A percentile compares a stretch with the other conserved stretches of the same genome.
Evolutionary conservation across 2,329 filamentous ascomycete genomes (phyloP).

Genomic region (Botrytis squamosa): DNA sequence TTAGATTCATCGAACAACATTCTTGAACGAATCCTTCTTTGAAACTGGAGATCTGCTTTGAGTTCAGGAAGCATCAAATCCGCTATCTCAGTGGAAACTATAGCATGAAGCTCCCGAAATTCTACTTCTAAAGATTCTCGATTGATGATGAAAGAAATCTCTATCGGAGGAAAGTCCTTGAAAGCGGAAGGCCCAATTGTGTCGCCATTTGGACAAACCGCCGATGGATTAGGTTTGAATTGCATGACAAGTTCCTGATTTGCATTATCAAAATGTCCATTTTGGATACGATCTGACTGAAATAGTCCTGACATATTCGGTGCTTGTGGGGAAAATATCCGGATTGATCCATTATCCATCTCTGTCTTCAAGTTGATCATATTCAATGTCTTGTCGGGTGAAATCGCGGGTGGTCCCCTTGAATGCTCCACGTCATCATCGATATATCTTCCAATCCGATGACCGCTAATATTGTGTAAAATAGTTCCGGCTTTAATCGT

Average conservation of each 20-base stretch:
- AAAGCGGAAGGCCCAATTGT: slow-evolving; percentile 28
- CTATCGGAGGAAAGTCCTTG: slow-evolving; percentile 35
- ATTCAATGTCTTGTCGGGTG: not conserved
- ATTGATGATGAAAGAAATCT: slow-evolving; percentile 35
- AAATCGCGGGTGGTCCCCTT: not conserved
- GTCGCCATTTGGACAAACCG: slow-evolving; percentile 9
- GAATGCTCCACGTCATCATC: not conserved
- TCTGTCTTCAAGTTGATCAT: not conserved
- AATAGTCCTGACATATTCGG: slow-evolving; percentile 32
- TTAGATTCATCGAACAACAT: slow-evolving; percentile 19
- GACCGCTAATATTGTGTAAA: slow-evolving; percentile 10
- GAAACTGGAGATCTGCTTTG: slow-evolving; percentile 37
- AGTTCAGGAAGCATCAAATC: slow-evolving; percentile 39
- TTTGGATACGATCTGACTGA: not conserved
- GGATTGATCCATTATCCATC: not conserved
- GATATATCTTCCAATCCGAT: not conserved
- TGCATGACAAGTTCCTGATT: slow-evolving; percentile 28
- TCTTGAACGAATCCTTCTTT: slow-evolving; percentile 30
- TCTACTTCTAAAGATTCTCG: slow-evolving; percentile 21
- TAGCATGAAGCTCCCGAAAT: slow-evolving; percentile 30
- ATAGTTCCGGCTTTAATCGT: slow-evolving; percentile 9
- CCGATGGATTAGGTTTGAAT: slow-evolving; percentile 38
- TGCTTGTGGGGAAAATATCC: slow-evolving; percentile 30
- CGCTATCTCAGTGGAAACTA: slow-evolving; percentile 27
- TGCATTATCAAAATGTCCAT: not conserved